Percentiles rank a stretch among this genome's conserved stretches.
Conservation (phyloP, 164 flowering plant genomes). For the Aristolochia contorta region DNA sequence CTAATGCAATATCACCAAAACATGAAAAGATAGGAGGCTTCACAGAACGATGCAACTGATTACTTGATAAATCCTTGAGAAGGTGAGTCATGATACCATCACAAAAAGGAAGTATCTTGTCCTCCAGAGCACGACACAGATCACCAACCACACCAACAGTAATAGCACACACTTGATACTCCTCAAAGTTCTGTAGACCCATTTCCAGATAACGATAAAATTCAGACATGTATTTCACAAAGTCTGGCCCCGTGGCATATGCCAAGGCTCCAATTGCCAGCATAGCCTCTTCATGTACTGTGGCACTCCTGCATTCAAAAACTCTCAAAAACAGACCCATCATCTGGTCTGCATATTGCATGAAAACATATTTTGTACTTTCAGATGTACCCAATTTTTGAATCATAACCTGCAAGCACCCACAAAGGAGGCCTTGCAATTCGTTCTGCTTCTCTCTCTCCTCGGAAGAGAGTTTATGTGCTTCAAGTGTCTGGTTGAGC, state of each 20-base stretch:
- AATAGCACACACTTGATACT: constrained; percentile 57
- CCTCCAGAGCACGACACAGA: constrained; percentile 52
- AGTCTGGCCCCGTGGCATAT: constrained; percentile 40
- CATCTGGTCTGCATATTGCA: constrained; percentile 55
- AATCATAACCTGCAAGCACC: constrained; percentile 52
- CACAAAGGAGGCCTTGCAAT: constrained; percentile 58
- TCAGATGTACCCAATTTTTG: constrained; percentile 47
- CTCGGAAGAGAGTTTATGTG: constrained; percentile 37
- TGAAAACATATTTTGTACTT: constrained; percentile 29
- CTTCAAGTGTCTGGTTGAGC: constrained; percentile 46
- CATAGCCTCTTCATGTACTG: constrained; percentile 62
- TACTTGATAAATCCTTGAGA: constrained; percentile 53
- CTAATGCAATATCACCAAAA: constrained; percentile 57
- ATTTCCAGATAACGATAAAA: constrained; percentile 48
- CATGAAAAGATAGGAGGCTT: constrained; percentile 61
- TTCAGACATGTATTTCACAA: constrained; percentile 46
- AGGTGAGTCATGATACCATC: constrained; percentile 60
- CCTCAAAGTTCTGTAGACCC: constrained; percentile 66
- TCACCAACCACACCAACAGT: constrained; percentile 63
- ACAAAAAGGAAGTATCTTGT: constrained; percentile 47
- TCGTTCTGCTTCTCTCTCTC: constrained; percentile 48
- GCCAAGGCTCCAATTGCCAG: constrained; percentile 64
- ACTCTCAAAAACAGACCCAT: constrained; percentile 51
- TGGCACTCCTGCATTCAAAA: constrained; percentile 47
- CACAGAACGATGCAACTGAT: constrained; percentile 51